Base-by-base conservation (phyloP, 768 basidiomycete species). In the Jaapia argillacea region DNA sequence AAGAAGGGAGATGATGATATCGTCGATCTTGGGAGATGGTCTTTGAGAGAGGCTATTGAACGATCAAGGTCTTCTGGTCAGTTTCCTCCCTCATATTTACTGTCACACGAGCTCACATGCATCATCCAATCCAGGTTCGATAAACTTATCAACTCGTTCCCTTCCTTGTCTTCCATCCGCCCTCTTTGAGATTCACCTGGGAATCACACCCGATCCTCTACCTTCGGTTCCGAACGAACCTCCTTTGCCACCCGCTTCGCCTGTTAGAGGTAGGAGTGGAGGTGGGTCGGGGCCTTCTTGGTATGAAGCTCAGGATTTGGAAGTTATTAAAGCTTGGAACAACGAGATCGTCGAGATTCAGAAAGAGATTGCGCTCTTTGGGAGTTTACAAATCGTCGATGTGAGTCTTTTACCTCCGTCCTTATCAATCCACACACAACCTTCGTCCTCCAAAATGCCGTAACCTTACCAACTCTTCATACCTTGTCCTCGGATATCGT, bases 301-400 rank as follows among this genome's bases (percentile, higher is more conserved):
- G 85, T 91, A 79, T 51, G 86, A 89, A 55, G 81, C 81, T 1
- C 81, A 84, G 55, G 87, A 91, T 59, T 62, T 91, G 18, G 72
- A 75, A 27, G 65, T 83, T 4, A 62, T 91, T 35, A 89, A 87
- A 55, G 79, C 78, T 13, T 82, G 81, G 75, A 82, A 79, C 53
- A 90, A 91, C 52, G 79, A 82, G 16, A 88, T 91, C 33, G 49
- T 72, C 14, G 83, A 85, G 54, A 70, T 91, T 23, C 87, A 89
- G 50, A 79, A 77, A 20, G 88, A 91, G 57, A 81, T 91, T 12
- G 82, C 83, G 0, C 68, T 89, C 36, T 91, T 91, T 55, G 87
- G 87, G 2, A 85, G 84, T 3, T 65, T 91, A 42, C 89, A 88
- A 60, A 74, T 68, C 1, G 52, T 91, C 31, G 88, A 91, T 59